Base-by-base conservation (phyloP, 2,329 filamentous ascomycete genomes). In the Trichophyton mentagrophytes region DNA sequence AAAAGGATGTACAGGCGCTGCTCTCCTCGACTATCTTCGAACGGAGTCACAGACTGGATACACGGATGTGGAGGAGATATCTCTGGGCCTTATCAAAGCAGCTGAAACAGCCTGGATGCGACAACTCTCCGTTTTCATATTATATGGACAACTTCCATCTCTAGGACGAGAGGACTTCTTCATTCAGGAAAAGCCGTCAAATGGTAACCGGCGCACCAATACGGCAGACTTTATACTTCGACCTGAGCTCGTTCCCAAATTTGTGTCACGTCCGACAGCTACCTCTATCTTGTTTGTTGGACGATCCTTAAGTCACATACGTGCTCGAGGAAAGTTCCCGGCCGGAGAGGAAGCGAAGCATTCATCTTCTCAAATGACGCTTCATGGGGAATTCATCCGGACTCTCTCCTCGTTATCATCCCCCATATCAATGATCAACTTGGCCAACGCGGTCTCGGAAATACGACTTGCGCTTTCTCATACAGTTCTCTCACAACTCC, bases 101-200 rank as follows among this genome's bases (percentile, higher is more conserved):
- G 91, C 90, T 0, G 92, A 99, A 75, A 87, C 83, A 33, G 88
- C 91, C 7, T 99, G 93, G 93, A 77, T 97, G 69, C 88, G 90
- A 71, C 90, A 96, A 69, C 80, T 95, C 9, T 88, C 90, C 3
- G 88, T 88, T 27, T 99, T 92, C 92, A 80, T 97, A 7, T 75
- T 97, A 13, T 95, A 96, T 71, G 93, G 93, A 3, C 84, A 87
- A 58, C 75, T 96, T 61, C 91, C 92, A 0, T 81, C 80, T 13
- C 85, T 89, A 70, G 90, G 89, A 2, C 82, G 80, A 3, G 80
- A 82, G n/a, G 92, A 97, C 73, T 97, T 97, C 71, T 96, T 96
- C 70, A 83, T 97, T 36, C 81, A 82, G 40, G 69, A 79, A 57
- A 70, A 71, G 27, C 67, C 73, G 60, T 65, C 71, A 49, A 38